Conservation (phyloP, 345 rosid species). For the Lagerstroemia speciosa region DNA sequence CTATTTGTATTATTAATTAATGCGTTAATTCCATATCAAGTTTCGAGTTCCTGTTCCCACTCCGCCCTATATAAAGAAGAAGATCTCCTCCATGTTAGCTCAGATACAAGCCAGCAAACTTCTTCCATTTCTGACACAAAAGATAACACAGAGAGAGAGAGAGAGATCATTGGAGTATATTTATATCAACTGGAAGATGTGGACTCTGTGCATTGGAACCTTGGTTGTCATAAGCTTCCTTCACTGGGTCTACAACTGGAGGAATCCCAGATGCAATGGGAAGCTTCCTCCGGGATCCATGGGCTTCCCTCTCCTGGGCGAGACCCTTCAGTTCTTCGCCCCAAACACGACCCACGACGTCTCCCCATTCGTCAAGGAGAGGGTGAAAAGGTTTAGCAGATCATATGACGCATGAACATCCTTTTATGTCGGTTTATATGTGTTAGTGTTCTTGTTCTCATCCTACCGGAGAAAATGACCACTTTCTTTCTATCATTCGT, state of each 20-base stretch:
- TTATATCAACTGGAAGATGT: constrained; percentile 14
- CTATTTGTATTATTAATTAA: no score
- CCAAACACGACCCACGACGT: constrained; percentile 57
- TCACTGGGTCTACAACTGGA: constrained; percentile 60
- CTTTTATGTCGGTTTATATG: neutral
- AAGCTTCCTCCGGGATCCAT: constrained; percentile 93
- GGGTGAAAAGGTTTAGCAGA: constrained; percentile 49
- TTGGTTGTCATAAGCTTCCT: constrained; percentile 38
- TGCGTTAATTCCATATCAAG: neutral
- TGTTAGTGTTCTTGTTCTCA: neutral
- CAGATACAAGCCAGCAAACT: constrained; percentile 3
- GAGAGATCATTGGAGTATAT: neutral
- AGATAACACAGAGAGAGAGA: neutral
- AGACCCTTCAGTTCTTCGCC: constrained; percentile 65
- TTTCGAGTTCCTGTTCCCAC: constrained; percentile 1
- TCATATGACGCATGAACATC: neutral
- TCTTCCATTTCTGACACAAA: constrained; percentile 5
- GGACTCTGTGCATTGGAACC: constrained; percentile 44
- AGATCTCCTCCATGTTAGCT: constrained; percentile 7
- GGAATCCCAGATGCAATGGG: constrained; percentile 76
- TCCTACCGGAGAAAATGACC: neutral
- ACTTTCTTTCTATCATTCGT: neutral
- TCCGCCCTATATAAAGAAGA: constrained; percentile 7
- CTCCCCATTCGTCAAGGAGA: constrained; percentile 55
- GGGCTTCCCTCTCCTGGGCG: constrained; percentile 86